phyloP scores from a whole-genome alignment of 78 protist species.

The Cavenderia fasciculata region DNA sequence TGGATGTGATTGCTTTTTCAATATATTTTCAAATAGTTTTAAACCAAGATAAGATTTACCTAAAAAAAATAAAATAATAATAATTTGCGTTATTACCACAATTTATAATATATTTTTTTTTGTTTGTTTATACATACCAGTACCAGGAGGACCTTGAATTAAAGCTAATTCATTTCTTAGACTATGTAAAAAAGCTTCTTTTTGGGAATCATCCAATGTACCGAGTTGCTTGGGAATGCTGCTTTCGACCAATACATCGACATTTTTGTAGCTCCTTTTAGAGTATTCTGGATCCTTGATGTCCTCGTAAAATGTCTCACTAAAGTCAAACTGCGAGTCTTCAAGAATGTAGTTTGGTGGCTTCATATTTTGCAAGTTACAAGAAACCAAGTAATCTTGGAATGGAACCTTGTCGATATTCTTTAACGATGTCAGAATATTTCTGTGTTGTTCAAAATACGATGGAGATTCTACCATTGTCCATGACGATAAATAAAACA shows the following conservation, averaged over 20 bases:
- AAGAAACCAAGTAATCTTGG: constrained; percentile 5
- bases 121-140: too few species aligned
- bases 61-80: too few species aligned
- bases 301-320: background rate
- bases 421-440: constrained; percentile 47
- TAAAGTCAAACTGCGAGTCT: background rate
- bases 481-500: background rate
- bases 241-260: too few species aligned
- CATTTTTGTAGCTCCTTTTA: too few species aligned
- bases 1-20: background rate
- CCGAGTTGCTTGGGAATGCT: background rate
- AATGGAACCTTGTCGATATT: constrained; percentile 31
- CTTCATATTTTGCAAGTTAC: background rate
- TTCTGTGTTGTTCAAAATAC: constrained; percentile 6
- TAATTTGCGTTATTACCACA: too few species aligned
- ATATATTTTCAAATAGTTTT: constrained; percentile 9
- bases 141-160: constrained; percentile 94
- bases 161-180: constrained; percentile 51
- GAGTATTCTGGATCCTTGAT: too few species aligned
- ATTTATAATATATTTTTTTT: too few species aligned
- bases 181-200: constrained; percentile 19
- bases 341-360: constrained; percentile 41
- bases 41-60: constrained; percentile 88
- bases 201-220: constrained; percentile 55
- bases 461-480: constrained; percentile 51